Evolutionary conservation across 176 grass and related monocot species (phyloP).

Genomic region (Eleusine indica): DNA sequence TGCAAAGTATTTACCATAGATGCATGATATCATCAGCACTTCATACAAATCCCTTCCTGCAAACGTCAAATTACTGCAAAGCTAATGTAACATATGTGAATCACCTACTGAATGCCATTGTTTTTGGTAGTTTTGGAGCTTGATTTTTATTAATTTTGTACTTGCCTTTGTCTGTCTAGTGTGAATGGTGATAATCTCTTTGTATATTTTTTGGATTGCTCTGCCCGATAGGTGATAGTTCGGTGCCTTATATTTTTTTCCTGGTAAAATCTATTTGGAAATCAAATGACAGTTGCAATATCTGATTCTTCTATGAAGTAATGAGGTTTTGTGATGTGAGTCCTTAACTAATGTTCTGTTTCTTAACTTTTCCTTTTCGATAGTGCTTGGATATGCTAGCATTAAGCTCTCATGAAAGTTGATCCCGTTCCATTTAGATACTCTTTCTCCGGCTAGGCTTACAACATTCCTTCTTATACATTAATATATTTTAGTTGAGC

Average conservation of each 20-base stretch:
- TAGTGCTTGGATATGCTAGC: neutral
- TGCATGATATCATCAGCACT: slow-evolving; percentile 15
- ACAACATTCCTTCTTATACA: neutral
- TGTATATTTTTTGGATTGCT: neutral
- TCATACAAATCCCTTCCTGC: neutral
- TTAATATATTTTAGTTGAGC: neutral
- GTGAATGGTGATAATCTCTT: neutral
- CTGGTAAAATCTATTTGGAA: neutral
- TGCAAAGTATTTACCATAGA: slow-evolving; percentile 7
- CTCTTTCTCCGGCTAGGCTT: slow-evolving; percentile 7
- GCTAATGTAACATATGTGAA: neutral
- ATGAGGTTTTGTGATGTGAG: neutral
- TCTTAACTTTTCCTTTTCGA: slow-evolving; percentile 14
- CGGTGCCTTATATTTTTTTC: neutral
- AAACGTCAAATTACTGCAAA: neutral
- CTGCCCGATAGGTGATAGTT: neutral
- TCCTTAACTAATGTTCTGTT: slow-evolving; percentile 2
- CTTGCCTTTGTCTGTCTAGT: neutral
- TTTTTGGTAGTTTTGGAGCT: neutral
- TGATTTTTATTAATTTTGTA: neutral
- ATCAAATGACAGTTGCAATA: neutral
- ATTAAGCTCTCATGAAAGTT: neutral
- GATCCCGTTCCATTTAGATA: neutral
- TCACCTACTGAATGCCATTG: neutral
- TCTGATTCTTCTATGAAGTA: neutral